Percentiles rank a stretch among this genome's conserved stretches.
Conservation (phyloP, 2,329 filamentous ascomycete species). For the Bisporella sp. region DNA sequence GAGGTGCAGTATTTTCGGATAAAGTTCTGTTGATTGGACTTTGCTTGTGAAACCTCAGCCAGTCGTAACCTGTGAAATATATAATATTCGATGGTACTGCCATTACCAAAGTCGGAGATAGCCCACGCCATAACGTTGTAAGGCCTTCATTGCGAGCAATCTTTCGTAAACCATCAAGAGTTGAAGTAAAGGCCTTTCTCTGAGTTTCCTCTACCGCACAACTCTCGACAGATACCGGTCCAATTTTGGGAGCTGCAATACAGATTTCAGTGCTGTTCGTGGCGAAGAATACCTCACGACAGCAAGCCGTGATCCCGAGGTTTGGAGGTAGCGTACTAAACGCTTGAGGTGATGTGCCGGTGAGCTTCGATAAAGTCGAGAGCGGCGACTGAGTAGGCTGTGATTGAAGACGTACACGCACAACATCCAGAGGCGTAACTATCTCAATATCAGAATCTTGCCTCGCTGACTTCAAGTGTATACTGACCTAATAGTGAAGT, state of each 20-base stretch:
- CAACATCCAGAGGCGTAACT: constrained; percentile 96
- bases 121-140: constrained; percentile 80
- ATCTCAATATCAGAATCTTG: neutral
- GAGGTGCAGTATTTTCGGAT: constrained; percentile 67
- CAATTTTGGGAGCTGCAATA: constrained; percentile 28
- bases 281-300: constrained; percentile 94
- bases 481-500: constrained; percentile 76
- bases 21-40: constrained; percentile 63
- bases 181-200: constrained; percentile 78
- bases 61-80: constrained; percentile 97
- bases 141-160: constrained; percentile 91
- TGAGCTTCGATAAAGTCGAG: constrained; percentile 46
- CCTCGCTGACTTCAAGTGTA: neutral
- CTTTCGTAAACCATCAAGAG: constrained; percentile 85
- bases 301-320: constrained; percentile 89
- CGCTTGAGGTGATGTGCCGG: constrained; percentile 42
- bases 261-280: constrained; percentile 68
- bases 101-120: constrained; percentile 94
- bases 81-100: constrained; percentile 93
- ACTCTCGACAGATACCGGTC: constrained; percentile 37
- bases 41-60: constrained; percentile 66
- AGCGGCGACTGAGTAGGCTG: constrained; percentile 51
- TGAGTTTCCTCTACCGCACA: constrained; percentile 88
- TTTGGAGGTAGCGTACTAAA: constrained; percentile 70
- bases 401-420: constrained; percentile 89